Evolutionary conservation across 1,139 yeast genomes (phyloP).

Genomic region (Magnusiomyces sp.): DNA sequence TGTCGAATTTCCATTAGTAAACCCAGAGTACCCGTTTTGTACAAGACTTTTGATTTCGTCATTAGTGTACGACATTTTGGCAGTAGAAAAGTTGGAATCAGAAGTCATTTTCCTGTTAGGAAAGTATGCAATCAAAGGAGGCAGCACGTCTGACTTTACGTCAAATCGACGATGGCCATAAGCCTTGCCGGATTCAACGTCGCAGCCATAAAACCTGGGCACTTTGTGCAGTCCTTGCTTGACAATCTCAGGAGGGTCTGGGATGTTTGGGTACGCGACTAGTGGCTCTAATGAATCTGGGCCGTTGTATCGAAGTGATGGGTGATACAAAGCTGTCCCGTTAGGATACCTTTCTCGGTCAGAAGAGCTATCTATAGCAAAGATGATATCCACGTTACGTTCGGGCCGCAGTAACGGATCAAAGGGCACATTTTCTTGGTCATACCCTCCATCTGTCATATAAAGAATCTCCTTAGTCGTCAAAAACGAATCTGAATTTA

Average conservation of each 20-base stretch:
- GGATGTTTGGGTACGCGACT: slow-evolving; percentile 76
- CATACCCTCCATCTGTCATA: slow-evolving; percentile 90
- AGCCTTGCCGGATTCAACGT: slow-evolving; percentile 16
- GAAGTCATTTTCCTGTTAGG: slow-evolving; percentile 69
- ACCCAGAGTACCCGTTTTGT: slow-evolving; percentile 71
- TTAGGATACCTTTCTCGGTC: slow-evolving; percentile 40
- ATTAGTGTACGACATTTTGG: slow-evolving; percentile 52
- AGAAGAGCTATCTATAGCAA: slow-evolving; percentile 82
- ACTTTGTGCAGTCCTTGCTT: slow-evolving; percentile 36
- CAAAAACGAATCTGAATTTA: slow-evolving; percentile 21
- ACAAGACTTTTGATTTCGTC: slow-evolving; percentile 54
- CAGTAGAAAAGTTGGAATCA: slow-evolving; percentile 65
- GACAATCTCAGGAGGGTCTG: slow-evolving; percentile 60
- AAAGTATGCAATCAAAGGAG: slow-evolving; percentile 72
- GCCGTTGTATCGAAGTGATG: slow-evolving; percentile 42
- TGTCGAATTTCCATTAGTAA: slow-evolving; percentile 65
- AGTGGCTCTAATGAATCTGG: slow-evolving; percentile 33
- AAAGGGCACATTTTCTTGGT: slow-evolving; percentile 68
- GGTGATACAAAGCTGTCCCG: slow-evolving; percentile 69
- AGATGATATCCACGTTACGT: slow-evolving; percentile 66
- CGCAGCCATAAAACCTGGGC: slow-evolving; percentile 19
- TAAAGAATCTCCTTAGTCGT: slow-evolving; percentile 39
- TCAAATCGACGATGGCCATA: slow-evolving; percentile 9
- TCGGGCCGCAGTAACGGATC: slow-evolving; percentile 64
- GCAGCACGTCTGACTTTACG: slow-evolving; percentile 25